A percentile compares a stretch with the other conserved stretches of the same genome.
These are phyloP conservation scores for Coemansia sp. DNA, from an alignment of 192 early-diverging fungal species.

Conservation along the genomic window DNA sequence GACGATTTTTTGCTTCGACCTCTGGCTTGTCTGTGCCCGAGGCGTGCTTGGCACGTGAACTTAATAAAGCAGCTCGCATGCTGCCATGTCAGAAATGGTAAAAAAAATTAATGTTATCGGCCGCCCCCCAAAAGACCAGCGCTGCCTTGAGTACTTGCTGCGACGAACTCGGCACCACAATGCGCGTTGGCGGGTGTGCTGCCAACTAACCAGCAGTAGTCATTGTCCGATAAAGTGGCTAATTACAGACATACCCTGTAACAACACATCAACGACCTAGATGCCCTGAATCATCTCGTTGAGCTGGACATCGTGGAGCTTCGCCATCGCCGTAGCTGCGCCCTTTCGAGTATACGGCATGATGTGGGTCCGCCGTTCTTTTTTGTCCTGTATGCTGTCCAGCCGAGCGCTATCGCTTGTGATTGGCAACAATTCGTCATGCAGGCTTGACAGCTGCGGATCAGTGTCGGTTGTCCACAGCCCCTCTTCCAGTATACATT, in stretches of 20 bases:
- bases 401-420: neutral
- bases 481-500: slow-evolving; percentile 45
- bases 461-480: neutral
- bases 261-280: slow-evolving; percentile 44
- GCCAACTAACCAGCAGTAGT: too few relatives aligned
- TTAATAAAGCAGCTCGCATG: slow-evolving; percentile 1
- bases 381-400: neutral
- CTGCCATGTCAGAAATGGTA: neutral
- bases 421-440: neutral
- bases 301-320: slow-evolving; percentile 47
- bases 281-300: slow-evolving; percentile 47
- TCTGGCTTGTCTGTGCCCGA: neutral
- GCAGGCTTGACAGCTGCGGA: neutral
- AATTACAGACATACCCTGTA: slow-evolving; percentile 24
- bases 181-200: too few relatives aligned
- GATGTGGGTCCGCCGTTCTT: neutral
- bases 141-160: too few relatives aligned
- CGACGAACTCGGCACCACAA: too few relatives aligned
- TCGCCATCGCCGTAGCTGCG: slow-evolving; percentile 44
- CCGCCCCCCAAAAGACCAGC: too few relatives aligned
- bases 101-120: too few relatives aligned
- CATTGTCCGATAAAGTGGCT: slow-evolving; percentile 41
- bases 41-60: neutral
- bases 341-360: slow-evolving; percentile 43
- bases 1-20: neutral